Evolutionary conservation across 768 basidiomycete species (phyloP), one percentile per base, ranked within the genome.

Genomic region (Mycena leptocephala): DNA sequence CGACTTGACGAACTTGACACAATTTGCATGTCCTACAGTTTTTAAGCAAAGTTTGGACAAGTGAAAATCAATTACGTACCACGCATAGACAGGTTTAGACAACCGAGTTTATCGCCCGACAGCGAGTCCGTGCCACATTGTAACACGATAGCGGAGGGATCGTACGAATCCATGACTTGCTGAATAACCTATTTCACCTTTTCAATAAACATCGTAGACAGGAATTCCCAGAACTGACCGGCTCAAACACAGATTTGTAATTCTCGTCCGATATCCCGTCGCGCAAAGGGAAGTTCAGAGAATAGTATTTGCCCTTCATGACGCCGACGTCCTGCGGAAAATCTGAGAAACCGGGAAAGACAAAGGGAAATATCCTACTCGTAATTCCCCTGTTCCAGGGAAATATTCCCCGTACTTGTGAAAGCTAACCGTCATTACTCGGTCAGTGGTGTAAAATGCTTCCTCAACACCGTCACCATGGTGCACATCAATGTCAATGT

Each of bases 331-430:
- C 98, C 96, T 97, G 80, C 1, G 62, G 64, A 66, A 64, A 75
- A 73, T 78, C 32, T 65, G 26, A 61, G 39, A 65, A 35, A 41
- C 18, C 63, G 65, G 72, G 22, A 14, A 16, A 39, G 11, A 37
- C 32, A 58, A 37, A 58, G 70, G 35, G 59, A 72, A 66, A 24
- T 33, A 37, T 82, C 93, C 79, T 81, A 96, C 96, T 79, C 97
- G 91, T 48, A 98, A 88, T 84, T 98, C 97, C n/a, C 98, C 98
- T 8, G 98, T 99, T 51, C 98, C 98, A 32, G 98, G 98, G 85
- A 99, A 99, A 85, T 95, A 99, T 85, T 99, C 98, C 39, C 98
- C 98, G 78, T 99, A 99, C 85, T 99, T 99, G 84, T 99, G 98
- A 86, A 99, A 98, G 80, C 96, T 97, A 81, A 94, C 94, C 0